These are phyloP conservation scores for Pugionium cornutum DNA, from an alignment of 345 rosid species.

Conservation along the genomic window DNA sequence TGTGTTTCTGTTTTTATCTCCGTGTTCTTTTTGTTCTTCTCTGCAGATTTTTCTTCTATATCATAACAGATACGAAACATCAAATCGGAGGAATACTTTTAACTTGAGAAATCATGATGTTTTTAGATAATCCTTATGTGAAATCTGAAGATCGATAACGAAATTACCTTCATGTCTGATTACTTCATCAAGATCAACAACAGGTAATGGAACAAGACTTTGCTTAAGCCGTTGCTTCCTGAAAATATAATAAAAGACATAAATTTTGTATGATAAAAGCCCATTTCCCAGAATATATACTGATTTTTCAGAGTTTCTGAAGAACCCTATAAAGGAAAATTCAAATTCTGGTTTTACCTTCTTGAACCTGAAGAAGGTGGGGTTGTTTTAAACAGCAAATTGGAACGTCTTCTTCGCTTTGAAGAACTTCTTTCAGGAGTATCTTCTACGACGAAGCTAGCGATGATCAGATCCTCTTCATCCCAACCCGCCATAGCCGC, in stretches of 20 bases:
- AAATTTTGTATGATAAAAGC: not conserved
- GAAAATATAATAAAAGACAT: not conserved
- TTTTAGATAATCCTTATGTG: not conserved
- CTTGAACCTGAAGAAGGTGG: conserved; percentile 68
- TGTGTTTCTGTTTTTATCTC: conserved; percentile 27
- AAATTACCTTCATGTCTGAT: conserved; percentile 43
- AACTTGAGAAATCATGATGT: no score
- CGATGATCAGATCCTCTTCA: conserved; percentile 74
- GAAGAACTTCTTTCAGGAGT: conserved; percentile 67
- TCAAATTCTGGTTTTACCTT: conserved; percentile 49
- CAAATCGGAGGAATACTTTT: no score
- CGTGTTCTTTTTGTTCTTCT: conserved; percentile 34
- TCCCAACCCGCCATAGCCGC: conserved; percentile 99
- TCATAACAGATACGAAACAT: not conserved
- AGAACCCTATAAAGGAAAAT: conserved; percentile 17
- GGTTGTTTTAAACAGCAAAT: conserved; percentile 57
- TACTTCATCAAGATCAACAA: conserved; percentile 58
- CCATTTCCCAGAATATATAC: not conserved
- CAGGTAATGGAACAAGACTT: conserved; percentile 46
- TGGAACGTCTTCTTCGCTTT: conserved; percentile 64
- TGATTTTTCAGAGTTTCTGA: not conserved
- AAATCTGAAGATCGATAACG: not conserved
- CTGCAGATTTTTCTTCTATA: conserved; percentile 39
- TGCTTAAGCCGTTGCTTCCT: conserved; percentile 66
- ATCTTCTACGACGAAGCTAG: conserved; percentile 80